Conservation (phyloP, 2,329 filamentous ascomycete genomes). For the Botrytis fabae region DNA sequence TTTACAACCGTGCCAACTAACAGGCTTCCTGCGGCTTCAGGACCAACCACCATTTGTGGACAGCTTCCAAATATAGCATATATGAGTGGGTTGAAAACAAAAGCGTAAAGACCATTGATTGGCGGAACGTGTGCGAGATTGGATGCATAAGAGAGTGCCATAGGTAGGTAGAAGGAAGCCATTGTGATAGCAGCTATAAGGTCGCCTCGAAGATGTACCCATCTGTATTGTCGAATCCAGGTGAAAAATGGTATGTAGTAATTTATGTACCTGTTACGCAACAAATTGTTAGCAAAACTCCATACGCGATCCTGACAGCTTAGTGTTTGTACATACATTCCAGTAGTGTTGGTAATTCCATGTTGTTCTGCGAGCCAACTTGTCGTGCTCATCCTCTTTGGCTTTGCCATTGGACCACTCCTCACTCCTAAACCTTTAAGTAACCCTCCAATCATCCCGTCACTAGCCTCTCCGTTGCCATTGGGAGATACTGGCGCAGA, state of each 20-base stretch:
- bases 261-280: slow-evolving; percentile 67
- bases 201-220: slow-evolving; percentile 81
- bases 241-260: slow-evolving; percentile 92
- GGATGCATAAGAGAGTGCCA: slow-evolving; percentile 89
- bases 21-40: slow-evolving; percentile 89
- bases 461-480: slow-evolving; percentile 28
- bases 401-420: slow-evolving; percentile 32
- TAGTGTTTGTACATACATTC: slow-evolving; percentile 61
- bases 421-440: slow-evolving; percentile 33
- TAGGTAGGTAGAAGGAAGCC: slow-evolving; percentile 97
- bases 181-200: slow-evolving; percentile 88
- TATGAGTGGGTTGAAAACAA: slow-evolving; percentile 87
- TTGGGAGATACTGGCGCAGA: slow-evolving; percentile 25
- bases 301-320: neutral
- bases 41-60: slow-evolving; percentile 90
- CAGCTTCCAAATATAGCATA: slow-evolving; percentile 91
- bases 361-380: slow-evolving; percentile 69
- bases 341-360: slow-evolving; percentile 69
- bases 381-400: slow-evolving; percentile 71
- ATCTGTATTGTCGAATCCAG: slow-evolving; percentile 86
- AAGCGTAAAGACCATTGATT: slow-evolving; percentile 91
- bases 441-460: slow-evolving; percentile 33
- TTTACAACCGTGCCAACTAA: slow-evolving; percentile 86
- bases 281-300: neutral
- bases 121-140: slow-evolving; percentile 92